Base-by-base conservation (phyloP, 73 alveolate genomes). In the Blepharisma japonicum region DNA sequence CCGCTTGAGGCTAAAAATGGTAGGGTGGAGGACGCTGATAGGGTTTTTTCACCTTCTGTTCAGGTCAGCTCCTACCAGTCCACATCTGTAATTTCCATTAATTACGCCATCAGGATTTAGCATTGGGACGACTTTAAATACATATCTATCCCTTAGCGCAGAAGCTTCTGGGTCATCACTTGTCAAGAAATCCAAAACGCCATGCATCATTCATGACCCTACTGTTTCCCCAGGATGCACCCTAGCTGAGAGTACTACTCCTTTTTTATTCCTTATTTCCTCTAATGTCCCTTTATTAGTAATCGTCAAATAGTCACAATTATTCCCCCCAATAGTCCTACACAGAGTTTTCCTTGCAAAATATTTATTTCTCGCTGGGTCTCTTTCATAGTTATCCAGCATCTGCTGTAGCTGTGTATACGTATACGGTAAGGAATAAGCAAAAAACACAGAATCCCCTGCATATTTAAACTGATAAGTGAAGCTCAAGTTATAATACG, bases 101-200 rank as follows among this genome's bases (percentile, higher is more conserved):
- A 98, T 91, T 6, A 98, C 99, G 5, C 99, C 99, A 79, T 98
- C 99, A 0, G 98, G 98, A 80, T 98, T 98, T 83, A 97, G 89
- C 99, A 98, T 97, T 0, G 99, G 99, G 6, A 98, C 98, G 32
- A 98, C 93, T 80, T 55, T 89, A 70, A 68, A 92, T 55, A 95
- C 86, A 86, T 86, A 93, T 81, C 91, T 86, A 78, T 93, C 98
- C 71, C 99, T 81, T 77, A 95, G 71, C 32, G 87, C 89, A 21
- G 88, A 77, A 4, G 98, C 98, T 42, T 90, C 92, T 27, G 86
- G 86, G 48, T 88, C 86, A 8, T 90, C 86, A 3, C 98, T 97
- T 7, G 97, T 91, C 68, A 95, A 76, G 80, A 88, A 95, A 66
- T 95, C 99, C 6, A 98, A 85, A 71, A 97, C 85, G 0, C 80